Evolutionary conservation across 2,329 filamentous ascomycete species (phyloP).

Genomic region (Atkinsonella hypoxylon): DNA sequence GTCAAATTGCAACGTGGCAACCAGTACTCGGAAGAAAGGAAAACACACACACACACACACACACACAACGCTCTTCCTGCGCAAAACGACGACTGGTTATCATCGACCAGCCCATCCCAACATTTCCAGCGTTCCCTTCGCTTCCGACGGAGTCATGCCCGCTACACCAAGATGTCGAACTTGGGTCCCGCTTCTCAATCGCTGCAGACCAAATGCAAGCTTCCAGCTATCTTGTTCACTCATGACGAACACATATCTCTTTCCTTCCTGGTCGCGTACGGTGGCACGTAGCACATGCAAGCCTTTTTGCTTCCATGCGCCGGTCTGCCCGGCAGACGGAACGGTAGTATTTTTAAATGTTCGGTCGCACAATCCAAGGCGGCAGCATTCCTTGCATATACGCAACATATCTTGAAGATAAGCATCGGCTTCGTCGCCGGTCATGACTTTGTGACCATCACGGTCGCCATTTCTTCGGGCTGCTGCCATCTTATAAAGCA

Average conservation of each 20-base stretch:
- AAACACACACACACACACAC: background rate
- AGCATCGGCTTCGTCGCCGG: conserved; percentile 54
- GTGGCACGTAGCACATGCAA: conserved; percentile 52
- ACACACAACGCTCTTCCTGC: background rate
- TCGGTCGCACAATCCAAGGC: conserved; percentile 37
- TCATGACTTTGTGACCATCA: conserved; percentile 38
- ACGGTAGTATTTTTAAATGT: conserved; percentile 32
- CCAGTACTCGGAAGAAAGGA: background rate
- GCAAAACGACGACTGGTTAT: background rate
- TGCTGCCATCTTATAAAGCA: conserved; percentile 35
- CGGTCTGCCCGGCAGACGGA: conserved; percentile 31
- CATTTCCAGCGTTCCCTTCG: conserved; percentile 42
- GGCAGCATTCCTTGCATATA: conserved; percentile 53
- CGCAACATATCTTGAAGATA: conserved; percentile 51
- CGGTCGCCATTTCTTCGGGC: conserved; percentile 35
- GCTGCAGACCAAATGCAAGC: conserved; percentile 48
- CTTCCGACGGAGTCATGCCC: conserved; percentile 41
- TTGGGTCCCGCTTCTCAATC: conserved; percentile 47
- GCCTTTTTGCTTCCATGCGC: conserved; percentile 42
- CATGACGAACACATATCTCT: conserved; percentile 53
- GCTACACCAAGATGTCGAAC: conserved; percentile 47
- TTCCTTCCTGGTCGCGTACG: conserved; percentile 53
- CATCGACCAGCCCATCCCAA: conserved; percentile 37
- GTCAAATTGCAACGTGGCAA: background rate
- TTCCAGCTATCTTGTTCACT: conserved; percentile 58